Conservation (phyloP, 495 filamentous ascomycete species). For the Friedmanniomyces simplex region DNA sequence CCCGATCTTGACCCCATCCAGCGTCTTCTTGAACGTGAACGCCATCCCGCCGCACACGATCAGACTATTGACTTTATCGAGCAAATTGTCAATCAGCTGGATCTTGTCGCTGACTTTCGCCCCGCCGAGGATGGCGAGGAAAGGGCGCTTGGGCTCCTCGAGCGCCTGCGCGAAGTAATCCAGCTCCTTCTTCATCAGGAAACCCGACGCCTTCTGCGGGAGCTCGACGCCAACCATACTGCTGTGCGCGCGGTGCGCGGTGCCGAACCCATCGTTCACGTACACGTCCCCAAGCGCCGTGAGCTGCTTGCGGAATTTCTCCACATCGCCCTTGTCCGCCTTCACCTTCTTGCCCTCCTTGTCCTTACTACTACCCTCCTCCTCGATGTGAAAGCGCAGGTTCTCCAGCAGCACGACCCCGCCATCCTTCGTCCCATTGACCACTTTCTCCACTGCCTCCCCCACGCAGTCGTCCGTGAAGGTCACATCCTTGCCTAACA, state of each 20-base stretch:
- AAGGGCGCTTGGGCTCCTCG: slow-evolving; percentile 83
- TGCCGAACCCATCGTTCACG: slow-evolving; percentile 99
- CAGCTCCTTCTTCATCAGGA: slow-evolving; percentile 99
- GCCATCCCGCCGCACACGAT: slow-evolving; percentile 98
- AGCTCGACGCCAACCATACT: slow-evolving; percentile 97
- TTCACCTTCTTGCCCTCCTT: slow-evolving; percentile 88
- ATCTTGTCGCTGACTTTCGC: slow-evolving; percentile 99
- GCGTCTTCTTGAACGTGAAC: slow-evolving; percentile 99
- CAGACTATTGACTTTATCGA: slow-evolving; percentile 92
- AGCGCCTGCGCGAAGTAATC: slow-evolving; percentile 98
- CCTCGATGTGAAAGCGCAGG: slow-evolving; percentile 92
- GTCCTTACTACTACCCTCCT: slow-evolving; percentile 92
- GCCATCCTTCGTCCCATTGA: slow-evolving; percentile 73
- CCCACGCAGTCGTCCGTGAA: slow-evolving; percentile 91
- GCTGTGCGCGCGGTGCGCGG: slow-evolving; percentile 93
- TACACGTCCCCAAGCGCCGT: slow-evolving; percentile 93
- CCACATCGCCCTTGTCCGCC: slow-evolving; percentile 85
- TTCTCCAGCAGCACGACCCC: slow-evolving; percentile 91
- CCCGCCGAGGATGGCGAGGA: slow-evolving; percentile 96
- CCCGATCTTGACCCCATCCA: slow-evolving; percentile 82
- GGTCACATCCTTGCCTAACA: slow-evolving; percentile 67
- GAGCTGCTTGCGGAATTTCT: slow-evolving; percentile 86
- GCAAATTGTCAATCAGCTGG: slow-evolving; percentile 95
- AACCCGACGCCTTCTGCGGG: slow-evolving; percentile 90
- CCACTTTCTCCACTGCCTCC: slow-evolving; percentile 73